Base-by-base conservation (phyloP, 441 rosid species). In the Adansonia grandidieri region DNA sequence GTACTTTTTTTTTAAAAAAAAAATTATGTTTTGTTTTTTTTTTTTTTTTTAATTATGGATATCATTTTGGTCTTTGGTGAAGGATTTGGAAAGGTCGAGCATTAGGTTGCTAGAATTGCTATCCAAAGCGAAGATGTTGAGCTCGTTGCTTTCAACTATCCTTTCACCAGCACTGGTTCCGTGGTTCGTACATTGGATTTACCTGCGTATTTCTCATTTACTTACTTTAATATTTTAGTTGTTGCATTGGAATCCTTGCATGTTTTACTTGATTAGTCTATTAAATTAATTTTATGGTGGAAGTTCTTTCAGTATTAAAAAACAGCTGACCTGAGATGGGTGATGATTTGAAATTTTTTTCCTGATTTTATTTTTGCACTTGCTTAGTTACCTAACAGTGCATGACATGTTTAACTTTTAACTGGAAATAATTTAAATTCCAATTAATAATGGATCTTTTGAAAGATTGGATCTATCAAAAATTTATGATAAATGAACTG, bases 11-110 rank as follows among this genome's bases (percentile, higher is more conserved):
- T 24, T 24, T 0, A 24, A 24, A 24, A 24, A 54, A 54, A 47
- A 47, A 6, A 5, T 47, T 47, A 0, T 47, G 51, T 47, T 47
- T 10, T 47, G 51, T 6, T 47, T 47, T 47, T 5, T 47, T 47
- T 47, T 54, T 15, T 15, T 15, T 5, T 54, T 54, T 54, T 54
- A 13, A 53, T 54, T 10, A 54, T 54, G 19, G 60, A 54, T 15
- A 19, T 54, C 7, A 54, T 15, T 54, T 54, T 15, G 5, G 60
- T 15, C 7, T 54, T 54, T 54, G 60, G 60, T 54, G 60, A 54
- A 54, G 61, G 61, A 56, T 56, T 56, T 56, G 61, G 61, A 56
- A 56, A 20, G 61, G 17, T 56, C 22, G 61, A 20, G 19, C 61
- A 9, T 56, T 17, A n/a, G 61, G 61, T 56, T 56, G 61, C 61